Conservation (phyloP, 2,329 filamentous ascomycete species). For the Apiospora kogelbergensis region DNA sequence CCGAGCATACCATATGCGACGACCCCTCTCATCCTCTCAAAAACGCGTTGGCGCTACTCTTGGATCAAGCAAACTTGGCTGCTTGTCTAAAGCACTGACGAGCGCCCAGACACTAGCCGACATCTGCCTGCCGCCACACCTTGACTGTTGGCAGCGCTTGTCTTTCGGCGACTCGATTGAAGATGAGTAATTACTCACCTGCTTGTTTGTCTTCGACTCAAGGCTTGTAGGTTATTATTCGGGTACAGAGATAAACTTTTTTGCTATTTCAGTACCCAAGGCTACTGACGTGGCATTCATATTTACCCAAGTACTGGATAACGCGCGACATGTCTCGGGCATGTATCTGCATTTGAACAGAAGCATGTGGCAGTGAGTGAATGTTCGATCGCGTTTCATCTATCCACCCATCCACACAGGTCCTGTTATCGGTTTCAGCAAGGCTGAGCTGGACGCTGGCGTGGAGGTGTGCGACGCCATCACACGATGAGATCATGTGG, state of each 20-base stretch:
- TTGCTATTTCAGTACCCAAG: neutral
- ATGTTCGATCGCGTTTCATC: neutral
- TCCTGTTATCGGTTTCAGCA: neutral
- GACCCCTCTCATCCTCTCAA: neutral
- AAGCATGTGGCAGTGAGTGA: neutral
- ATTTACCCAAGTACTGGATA: no score
- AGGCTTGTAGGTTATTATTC: no score
- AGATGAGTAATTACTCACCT: neutral
- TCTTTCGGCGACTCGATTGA: neutral
- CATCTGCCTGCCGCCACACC: neutral
- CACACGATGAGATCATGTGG: slow-evolving; percentile 4
- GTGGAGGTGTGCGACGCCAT: neutral
- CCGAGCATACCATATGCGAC: neutral
- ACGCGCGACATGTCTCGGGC: neutral
- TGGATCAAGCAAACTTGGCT: neutral
- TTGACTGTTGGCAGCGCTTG: neutral
- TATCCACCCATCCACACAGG: neutral
- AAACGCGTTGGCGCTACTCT: neutral
- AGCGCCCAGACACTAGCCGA: neutral
- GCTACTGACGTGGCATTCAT: neutral
- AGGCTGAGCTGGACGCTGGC: neutral
- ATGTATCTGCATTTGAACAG: neutral
- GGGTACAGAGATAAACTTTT: neutral
- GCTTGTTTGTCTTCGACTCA: neutral
- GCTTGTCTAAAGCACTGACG: neutral